A percentile compares a stretch with the other conserved stretches of the same genome.
phyloP scores from a whole-genome alignment of 2,329 filamentous ascomycete species.

The Paraconiothyrium sp. region DNA sequence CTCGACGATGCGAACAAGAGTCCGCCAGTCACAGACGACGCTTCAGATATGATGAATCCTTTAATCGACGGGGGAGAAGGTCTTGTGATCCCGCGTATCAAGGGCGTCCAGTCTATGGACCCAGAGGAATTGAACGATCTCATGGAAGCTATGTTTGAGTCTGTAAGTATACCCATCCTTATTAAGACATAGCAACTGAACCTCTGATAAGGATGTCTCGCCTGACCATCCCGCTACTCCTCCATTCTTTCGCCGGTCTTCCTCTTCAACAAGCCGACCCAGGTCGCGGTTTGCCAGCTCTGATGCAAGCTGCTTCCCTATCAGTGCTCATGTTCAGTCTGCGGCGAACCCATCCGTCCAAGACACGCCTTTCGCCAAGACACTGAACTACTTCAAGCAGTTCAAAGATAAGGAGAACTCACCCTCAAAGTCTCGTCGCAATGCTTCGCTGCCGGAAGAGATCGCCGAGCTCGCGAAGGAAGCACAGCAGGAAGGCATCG shows the following conservation, averaged over 20 bases:
- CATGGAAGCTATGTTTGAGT: background rate
- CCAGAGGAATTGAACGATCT: conserved; percentile 2
- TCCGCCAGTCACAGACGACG: conserved; percentile 6
- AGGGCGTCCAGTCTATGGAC: conserved; percentile 11
- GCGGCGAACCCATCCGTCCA: conserved; percentile 8
- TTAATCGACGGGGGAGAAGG: conserved; percentile 5
- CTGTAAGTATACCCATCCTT: background rate
- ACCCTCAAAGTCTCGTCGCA: conserved; percentile 27
- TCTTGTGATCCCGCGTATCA: conserved; percentile 3
- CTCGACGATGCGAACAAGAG: background rate
- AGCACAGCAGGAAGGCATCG: conserved; percentile 15
- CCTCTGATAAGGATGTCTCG: background rate
- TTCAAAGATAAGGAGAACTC: conserved; percentile 25
- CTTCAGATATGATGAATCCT: conserved; percentile 15
- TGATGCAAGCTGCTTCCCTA: background rate
- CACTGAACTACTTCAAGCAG: conserved; percentile 31
- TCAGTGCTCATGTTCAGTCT: conserved; percentile 20
- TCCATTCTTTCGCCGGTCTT: conserved; percentile 1
- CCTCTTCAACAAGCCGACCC: conserved; percentile 2
- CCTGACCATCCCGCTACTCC: background rate
- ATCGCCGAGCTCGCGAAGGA: conserved; percentile 28
- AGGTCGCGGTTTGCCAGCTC: background rate
- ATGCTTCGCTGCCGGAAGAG: conserved; percentile 32
- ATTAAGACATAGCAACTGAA: background rate
- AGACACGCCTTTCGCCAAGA: conserved; percentile 30